Base-by-base conservation (phyloP, 1,284 basidiomycete species). In the Dichomitus squalens region DNA sequence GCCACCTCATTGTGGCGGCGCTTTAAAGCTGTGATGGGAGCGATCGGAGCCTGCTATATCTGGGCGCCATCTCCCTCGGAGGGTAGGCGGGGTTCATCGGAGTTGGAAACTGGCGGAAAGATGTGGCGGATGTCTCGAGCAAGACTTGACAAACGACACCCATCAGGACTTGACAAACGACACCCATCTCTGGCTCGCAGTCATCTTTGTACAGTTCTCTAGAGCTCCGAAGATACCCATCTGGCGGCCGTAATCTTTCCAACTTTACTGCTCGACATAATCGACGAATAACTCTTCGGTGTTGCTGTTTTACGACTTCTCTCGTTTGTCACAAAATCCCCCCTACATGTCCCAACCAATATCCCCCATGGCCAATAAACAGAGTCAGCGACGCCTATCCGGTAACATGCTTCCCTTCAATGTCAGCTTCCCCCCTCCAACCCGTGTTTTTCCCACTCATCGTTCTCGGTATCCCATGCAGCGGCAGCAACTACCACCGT, bases 201-300 rank as follows among this genome's bases (percentile, higher is more conserved):
- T 43, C 40, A 53, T 49, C 49, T 55, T 59, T 55, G 61, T 55
- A 39, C 44, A 55, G 49, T 55, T 46, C 59, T 49, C 55, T 59
- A 61, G 62, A 61, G 55, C 54, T 57, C 43, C 33, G 47, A 47
- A 57, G 59, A 64, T 59, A 64, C 59, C 57, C 62, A 23, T 57
- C 54, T 56, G 55, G 48, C 53, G 55, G 47, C 38, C 47, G 23
- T 39, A 35, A 55, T 53, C 44, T 27, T 23, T 55, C 41, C 40
- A 61, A 64, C 55, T 39, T 48, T 64, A 64, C 57, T 57, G 49
- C 54, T 55, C 50, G 46, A 49, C 52, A 58, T 64, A 60, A 64
- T 64, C 31, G 8, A 23, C 33, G 7, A 49, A 39, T 56, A 46
- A 29, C 29, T 41, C 35, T 55, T 38, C 46, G 8, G 34, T n/a